These are phyloP conservation scores for Lentinula raphanica DNA, from an alignment of 768 basidiomycete genomes.

Conservation along the genomic window DNA sequence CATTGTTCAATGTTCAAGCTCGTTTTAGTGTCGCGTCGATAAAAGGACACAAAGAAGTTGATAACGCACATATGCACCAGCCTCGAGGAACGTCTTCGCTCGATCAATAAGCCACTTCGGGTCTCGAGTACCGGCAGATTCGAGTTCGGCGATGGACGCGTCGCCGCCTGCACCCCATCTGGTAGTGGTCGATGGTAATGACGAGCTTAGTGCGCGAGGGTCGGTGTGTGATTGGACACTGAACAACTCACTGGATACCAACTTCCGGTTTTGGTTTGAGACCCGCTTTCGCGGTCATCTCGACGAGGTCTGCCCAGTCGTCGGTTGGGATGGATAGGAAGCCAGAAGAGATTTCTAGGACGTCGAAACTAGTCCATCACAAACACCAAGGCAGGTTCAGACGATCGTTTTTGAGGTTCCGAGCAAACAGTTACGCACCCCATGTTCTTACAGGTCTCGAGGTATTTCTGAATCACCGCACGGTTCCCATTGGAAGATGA, in stretches of 20 bases:
- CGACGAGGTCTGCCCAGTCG: conserved; percentile 36
- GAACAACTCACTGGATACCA: conserved; percentile 29
- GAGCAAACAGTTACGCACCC: background rate
- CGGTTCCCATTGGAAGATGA: conserved; percentile 28
- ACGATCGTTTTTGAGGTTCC: no score
- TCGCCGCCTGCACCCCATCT: conserved; percentile 41
- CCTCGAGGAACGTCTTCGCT: conserved; percentile 34
- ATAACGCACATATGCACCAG: conserved; percentile 27
- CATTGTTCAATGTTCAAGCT: background rate
- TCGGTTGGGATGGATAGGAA: conserved; percentile 41
- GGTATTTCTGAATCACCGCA: conserved; percentile 28
- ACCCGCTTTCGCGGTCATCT: conserved; percentile 32
- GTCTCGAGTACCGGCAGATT: conserved; percentile 33
- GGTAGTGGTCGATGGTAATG: no score
- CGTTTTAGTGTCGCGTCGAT: background rate
- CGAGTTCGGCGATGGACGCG: conserved; percentile 32
- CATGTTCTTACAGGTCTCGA: conserved; percentile 18
- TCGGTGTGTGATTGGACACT: background rate
- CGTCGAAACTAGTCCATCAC: conserved; percentile 30
- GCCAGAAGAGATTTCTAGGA: conserved; percentile 38
- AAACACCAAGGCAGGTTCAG: background rate
- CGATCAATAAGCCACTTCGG: conserved; percentile 36
- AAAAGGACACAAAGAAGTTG: background rate
- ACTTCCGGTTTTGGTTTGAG: conserved; percentile 41
- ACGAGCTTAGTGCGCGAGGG: background rate